Conservation (phyloP, 164 flowering plant genomes). For the Taxillus chinensis region DNA sequence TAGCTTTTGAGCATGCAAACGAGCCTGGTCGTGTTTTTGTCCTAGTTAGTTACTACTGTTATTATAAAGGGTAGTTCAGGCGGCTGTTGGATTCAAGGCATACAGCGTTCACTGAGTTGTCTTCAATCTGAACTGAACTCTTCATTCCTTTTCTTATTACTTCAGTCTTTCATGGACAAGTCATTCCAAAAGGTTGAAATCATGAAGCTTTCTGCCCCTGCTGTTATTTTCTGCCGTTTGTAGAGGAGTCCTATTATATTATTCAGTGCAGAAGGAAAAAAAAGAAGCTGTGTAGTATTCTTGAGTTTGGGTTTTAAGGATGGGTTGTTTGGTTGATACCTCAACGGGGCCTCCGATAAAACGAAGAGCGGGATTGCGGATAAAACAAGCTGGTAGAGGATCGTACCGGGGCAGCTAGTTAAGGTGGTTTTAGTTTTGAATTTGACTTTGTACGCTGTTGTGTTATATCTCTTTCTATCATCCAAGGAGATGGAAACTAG, state of each 20-base stretch:
- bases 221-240: neutral
- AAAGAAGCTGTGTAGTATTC: neutral
- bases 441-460: constrained; percentile 9
- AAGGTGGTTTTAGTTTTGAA: constrained; percentile 4
- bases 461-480: constrained; percentile 3
- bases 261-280: neutral
- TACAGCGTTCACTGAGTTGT: neutral
- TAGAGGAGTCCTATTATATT: neutral
- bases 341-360: constrained; percentile 61
- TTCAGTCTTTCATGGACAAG: neutral
- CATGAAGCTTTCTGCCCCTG: neutral
- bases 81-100: neutral
- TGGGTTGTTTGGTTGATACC: constrained; percentile 33
- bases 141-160: neutral
- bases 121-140: neutral
- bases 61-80: too few relatives aligned
- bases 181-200: constrained; percentile 1
- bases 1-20: neutral
- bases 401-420: constrained; percentile 75
- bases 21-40: neutral
- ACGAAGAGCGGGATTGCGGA: constrained; percentile 59
- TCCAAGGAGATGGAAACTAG: constrained; percentile 33
- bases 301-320: constrained; percentile 1
- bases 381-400: constrained; percentile 82
- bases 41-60: neutral